These are phyloP conservation scores for Botrytis deweyae DNA, from an alignment of 2,329 filamentous ascomycete species.

Conservation along the genomic window DNA sequence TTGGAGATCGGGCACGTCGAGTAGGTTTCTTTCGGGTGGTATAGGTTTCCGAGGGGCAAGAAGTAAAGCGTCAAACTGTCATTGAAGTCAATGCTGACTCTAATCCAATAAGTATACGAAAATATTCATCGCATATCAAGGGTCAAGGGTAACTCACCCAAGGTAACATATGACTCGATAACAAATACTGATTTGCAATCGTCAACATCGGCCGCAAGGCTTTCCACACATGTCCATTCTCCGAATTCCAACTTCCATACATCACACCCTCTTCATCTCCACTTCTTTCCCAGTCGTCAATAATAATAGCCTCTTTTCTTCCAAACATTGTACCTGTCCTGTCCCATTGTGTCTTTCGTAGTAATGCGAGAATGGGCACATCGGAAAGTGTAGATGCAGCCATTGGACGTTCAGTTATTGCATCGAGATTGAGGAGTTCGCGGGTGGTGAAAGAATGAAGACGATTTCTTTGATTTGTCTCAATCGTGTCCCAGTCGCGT, in stretches of 20 bases:
- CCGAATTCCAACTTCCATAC: background rate
- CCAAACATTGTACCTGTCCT: background rate
- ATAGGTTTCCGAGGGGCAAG: background rate
- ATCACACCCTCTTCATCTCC: background rate
- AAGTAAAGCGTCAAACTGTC: background rate
- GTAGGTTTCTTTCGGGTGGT: background rate
- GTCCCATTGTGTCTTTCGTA: background rate
- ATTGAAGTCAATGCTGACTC: background rate
- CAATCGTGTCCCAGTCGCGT: background rate
- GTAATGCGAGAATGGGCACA: background rate
- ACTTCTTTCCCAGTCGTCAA: background rate
- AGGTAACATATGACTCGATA: background rate
- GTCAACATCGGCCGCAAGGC: background rate
- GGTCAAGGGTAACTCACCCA: background rate
- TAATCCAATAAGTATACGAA: no score
- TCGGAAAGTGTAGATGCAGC: background rate
- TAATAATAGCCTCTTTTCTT: background rate
- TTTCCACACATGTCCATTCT: background rate
- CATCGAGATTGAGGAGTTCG: background rate
- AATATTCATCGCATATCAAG: background rate
- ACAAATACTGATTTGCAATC: background rate
- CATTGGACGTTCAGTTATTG: background rate
- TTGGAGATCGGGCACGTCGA: background rate
- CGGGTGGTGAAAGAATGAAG: background rate
- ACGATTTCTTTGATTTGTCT: background rate